These are phyloP conservation scores for Volvariella surrecta DNA, from an alignment of 1,284 basidiomycete species.

Conservation along the genomic window DNA sequence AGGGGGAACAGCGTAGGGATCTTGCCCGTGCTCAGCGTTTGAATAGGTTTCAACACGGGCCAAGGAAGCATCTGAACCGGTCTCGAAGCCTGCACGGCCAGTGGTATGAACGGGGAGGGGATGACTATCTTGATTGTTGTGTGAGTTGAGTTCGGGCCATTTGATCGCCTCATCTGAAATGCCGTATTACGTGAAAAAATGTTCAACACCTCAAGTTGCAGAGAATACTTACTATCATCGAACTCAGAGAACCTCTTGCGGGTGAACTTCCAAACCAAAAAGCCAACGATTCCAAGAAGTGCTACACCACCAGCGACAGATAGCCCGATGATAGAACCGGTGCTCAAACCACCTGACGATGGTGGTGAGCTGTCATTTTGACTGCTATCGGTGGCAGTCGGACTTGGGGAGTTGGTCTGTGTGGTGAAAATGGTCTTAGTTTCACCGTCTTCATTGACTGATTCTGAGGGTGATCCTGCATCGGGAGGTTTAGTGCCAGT, in stretches of 20 bases:
- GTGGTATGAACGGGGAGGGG: constrained; percentile 58
- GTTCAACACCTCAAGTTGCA: constrained; percentile 7
- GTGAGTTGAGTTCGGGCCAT: constrained; percentile 76
- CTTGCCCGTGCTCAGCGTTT: constrained; percentile 30
- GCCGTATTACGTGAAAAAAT: constrained; percentile 6
- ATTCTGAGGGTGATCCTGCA: constrained; percentile 5
- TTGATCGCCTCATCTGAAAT: constrained; percentile 71
- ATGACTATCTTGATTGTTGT: constrained; percentile 43
- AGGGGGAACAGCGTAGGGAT: constrained; percentile 78
- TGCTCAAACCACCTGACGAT: constrained; percentile 40
- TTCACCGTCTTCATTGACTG: not conserved
- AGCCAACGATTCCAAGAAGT: constrained; percentile 54
- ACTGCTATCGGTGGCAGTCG: constrained; percentile 13
- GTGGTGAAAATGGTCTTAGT: constrained; percentile 11
- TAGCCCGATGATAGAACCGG: constrained; percentile 68
- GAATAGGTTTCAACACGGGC: constrained; percentile 41
- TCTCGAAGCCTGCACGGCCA: constrained; percentile 56
- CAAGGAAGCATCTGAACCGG: constrained; percentile 48
- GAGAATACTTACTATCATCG: constrained; percentile 57
- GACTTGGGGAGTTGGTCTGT: constrained; percentile 13
- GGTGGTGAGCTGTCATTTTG: constrained; percentile 13
- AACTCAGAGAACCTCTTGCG: constrained; percentile 67
- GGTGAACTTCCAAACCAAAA: constrained; percentile 78
- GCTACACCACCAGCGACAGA: constrained; percentile 73
- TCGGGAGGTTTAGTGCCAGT: constrained; percentile 5